A percentile compares a stretch with the other conserved stretches of the same genome.
phyloP scores from a whole-genome alignment of 2,329 filamentous ascomycete genomes.

The Madurella mycetomatis region DNA sequence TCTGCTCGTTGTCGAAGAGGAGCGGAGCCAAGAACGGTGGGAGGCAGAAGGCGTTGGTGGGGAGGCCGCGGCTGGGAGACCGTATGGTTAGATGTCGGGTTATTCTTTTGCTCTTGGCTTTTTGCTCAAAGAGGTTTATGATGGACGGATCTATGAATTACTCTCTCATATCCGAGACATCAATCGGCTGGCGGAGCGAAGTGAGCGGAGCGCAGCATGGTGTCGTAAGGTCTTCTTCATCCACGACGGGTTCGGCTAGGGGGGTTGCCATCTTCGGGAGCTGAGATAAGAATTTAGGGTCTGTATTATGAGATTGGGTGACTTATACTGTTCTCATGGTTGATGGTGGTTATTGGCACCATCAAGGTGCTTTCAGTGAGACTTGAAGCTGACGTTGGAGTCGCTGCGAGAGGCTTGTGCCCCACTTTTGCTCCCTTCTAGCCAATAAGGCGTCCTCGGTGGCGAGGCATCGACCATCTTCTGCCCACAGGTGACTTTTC shows the following conservation, averaged over 20 bases:
- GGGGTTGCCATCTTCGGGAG: slow-evolving; percentile 5
- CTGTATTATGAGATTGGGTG: background rate
- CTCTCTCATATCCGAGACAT: slow-evolving; percentile 39
- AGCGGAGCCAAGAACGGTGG: slow-evolving; percentile 63
- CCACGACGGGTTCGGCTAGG: slow-evolving; percentile 17
- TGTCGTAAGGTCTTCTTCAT: slow-evolving; percentile 35
- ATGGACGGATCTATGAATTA: slow-evolving; percentile 22
- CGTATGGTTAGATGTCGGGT: background rate
- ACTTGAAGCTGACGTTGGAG: too few species aligned
- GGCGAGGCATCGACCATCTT: too few species aligned
- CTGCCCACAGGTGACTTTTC: too few species aligned
- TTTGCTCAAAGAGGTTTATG: background rate
- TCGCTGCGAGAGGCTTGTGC: too few species aligned
- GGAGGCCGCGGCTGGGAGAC: slow-evolving; percentile 24
- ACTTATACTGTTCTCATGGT: too few species aligned
- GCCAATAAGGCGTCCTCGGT: too few species aligned
- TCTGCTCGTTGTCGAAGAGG: slow-evolving; percentile 69
- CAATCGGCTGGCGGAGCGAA: slow-evolving; percentile 36
- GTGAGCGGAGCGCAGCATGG: slow-evolving; percentile 39
- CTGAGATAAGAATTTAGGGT: background rate
- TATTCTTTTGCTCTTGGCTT: background rate
- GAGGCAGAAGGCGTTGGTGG: slow-evolving; percentile 48
- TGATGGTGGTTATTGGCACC: too few species aligned
- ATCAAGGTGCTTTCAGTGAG: too few species aligned
- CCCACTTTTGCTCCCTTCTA: too few species aligned